Conservation (phyloP, 1,139 yeast species). For the Geotrichum fermentans region DNA sequence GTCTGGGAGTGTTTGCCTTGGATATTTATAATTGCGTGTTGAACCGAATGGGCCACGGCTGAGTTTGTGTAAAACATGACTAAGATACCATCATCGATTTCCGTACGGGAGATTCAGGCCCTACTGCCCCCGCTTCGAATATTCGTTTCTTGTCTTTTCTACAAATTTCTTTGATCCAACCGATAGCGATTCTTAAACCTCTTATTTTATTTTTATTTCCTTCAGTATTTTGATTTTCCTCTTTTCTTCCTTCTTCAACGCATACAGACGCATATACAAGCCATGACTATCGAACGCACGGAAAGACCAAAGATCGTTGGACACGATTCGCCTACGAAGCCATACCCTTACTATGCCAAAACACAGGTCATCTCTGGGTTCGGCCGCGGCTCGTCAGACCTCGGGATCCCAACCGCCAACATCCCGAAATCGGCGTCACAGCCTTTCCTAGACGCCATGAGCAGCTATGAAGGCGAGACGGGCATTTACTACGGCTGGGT, state of each 20-base stretch:
- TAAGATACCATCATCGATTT: no score
- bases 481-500: constrained; percentile 95
- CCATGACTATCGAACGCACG: constrained; percentile 5
- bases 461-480: constrained; percentile 41
- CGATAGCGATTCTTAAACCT: no score
- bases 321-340: constrained; percentile 50
- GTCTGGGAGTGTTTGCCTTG: no score
- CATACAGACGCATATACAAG: not conserved
- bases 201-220: no score
- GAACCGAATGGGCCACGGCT: no score
- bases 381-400: constrained; percentile 90
- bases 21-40: no score
- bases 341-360: constrained; percentile 59
- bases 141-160: no score
- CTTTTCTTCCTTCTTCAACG: not conserved
- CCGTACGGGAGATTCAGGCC: not conserved
- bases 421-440: constrained; percentile 58
- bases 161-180: no score
- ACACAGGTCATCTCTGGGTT: constrained; percentile 75
- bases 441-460: constrained; percentile 40
- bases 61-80: no score
- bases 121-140: not conserved
- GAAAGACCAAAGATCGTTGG: constrained; percentile 35
- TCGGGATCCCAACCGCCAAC: constrained; percentile 95
- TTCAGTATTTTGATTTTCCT: not conserved